Evolutionary conservation across 2,329 filamentous ascomycete genomes (phyloP), one percentile per base, ranked within the genome.

Genomic region (Exophiala calicioides): DNA sequence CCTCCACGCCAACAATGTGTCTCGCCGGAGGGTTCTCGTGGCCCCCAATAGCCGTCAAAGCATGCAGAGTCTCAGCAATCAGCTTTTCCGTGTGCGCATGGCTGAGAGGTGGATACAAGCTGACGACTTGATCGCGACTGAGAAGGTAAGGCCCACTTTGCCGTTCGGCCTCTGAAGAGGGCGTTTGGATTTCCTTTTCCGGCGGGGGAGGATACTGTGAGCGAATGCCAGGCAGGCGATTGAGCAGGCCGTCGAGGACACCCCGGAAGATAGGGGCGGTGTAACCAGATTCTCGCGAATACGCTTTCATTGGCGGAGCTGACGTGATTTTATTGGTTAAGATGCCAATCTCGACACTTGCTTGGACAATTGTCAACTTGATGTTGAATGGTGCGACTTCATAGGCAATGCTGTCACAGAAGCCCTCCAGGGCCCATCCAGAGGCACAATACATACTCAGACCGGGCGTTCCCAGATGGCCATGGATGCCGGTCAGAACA

Each of bases 361-460:
- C 90, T 73, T 98, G 91, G 33, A 98, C 85, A 57, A 97, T 90
- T 30, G 90, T 96, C 67, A 97, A 81, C 68, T 91, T 95, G 71
- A 97, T 83, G 69, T 96, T 96, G 74, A 97, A 97, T 0, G 93
- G 93, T 0, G 91, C 87, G 55, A 98, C 86, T 69, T 98, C 93
- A 68, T 96, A 98, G 1, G 91, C 90, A 18, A 98, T 77, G 50
- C 88, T 82, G 69, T 97, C 91, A 70, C 90, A 96, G 66, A 93
- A 96, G 13, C 91, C 93, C 69, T 97, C 93, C 26, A 96, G 79
- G 1, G 90, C 93, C 90, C 91, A 96, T 27, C 90, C 90, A 10
- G 90, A 87, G 13, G 91, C 89, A 56, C 90, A 93, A 66, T 95
- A 93, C 74, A 94, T 87, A 45, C 88, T 81, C 71, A 97, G 80